Conservation (phyloP, 306 rosid species). For the Vicia villosa region DNA sequence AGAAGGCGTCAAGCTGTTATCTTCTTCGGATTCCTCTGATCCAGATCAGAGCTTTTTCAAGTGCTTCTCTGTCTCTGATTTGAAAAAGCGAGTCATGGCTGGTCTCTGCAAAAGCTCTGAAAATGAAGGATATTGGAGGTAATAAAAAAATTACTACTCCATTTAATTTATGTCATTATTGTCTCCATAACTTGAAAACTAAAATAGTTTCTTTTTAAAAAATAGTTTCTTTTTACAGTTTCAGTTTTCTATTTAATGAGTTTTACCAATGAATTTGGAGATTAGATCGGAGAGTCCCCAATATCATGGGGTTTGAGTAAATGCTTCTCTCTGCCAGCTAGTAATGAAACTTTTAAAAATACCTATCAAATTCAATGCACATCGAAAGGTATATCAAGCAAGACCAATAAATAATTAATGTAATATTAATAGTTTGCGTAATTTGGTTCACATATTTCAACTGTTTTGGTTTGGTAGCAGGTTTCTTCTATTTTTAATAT, state of each 20-base stretch:
- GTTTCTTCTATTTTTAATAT: neutral
- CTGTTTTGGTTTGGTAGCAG: neutral
- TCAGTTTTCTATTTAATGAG: slow-evolving; percentile 40
- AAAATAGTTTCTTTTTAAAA: slow-evolving; percentile 29
- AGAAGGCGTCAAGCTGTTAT: slow-evolving; percentile 77
- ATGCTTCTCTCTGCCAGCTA: slow-evolving; percentile 54
- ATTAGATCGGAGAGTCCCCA: slow-evolving; percentile 37
- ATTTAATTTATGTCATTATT: too few species aligned
- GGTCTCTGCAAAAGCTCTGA: slow-evolving; percentile 72
- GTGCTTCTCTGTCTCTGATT: slow-evolving; percentile 92
- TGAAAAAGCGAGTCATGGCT: slow-evolving; percentile 92
- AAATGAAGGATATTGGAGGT: slow-evolving; percentile 97
- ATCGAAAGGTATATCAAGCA: neutral
- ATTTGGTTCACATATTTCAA: neutral
- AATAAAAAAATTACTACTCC: neutral
- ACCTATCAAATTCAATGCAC: slow-evolving; percentile 4
- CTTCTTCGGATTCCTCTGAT: slow-evolving; percentile 45
- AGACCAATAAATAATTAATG: neutral
- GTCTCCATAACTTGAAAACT: too few species aligned
- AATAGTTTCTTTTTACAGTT: slow-evolving; percentile 34
- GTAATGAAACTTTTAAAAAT: slow-evolving; percentile 17
- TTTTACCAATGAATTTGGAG: slow-evolving; percentile 21
- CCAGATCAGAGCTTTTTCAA: slow-evolving; percentile 78
- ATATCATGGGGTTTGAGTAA: slow-evolving; percentile 44
- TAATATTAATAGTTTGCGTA: neutral